Evolutionary conservation across 768 basidiomycete genomes (phyloP).

Genomic region (Goffeauzyma gilvescens): DNA sequence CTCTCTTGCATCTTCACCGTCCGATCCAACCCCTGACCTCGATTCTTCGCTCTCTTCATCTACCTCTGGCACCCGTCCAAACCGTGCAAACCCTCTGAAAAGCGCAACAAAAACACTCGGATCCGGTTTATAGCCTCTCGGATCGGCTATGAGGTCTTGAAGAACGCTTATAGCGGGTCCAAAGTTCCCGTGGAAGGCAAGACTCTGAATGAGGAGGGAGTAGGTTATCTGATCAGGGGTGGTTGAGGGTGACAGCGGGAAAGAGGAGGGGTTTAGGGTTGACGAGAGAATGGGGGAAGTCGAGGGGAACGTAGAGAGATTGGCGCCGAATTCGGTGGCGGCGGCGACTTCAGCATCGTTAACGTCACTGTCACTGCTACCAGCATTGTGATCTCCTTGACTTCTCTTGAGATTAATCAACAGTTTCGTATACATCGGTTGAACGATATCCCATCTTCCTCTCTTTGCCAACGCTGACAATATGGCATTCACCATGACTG

Average conservation of each 20-base stretch:
- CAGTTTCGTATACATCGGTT: constrained; percentile 13
- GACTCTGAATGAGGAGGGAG: constrained; percentile 14
- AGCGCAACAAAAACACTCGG: constrained; percentile 19
- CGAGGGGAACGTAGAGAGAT: not conserved
- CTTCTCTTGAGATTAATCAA: not conserved
- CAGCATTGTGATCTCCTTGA: not conserved
- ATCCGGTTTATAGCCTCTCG: constrained; percentile 10
- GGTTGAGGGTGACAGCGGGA: not conserved
- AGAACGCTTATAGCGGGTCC: constrained; percentile 16
- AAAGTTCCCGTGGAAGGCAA: constrained; percentile 16
- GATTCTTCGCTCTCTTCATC: too few species aligned
- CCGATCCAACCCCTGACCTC: constrained; percentile 2
- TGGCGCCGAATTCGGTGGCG: too few species aligned
- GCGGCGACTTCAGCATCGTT: too few species aligned
- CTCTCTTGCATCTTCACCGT: not conserved
- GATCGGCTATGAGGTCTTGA: constrained; percentile 17
- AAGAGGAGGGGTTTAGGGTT: constrained; percentile 1
- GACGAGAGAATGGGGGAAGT: constrained; percentile 9
- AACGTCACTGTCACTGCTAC: too few species aligned
- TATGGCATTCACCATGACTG: constrained; percentile 17
- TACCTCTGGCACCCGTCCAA: constrained; percentile 14
- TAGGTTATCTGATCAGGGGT: constrained; percentile 13
- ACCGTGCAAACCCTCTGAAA: constrained; percentile 24
- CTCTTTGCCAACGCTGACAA: constrained; percentile 14
- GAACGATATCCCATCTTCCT: constrained; percentile 15